phyloP scores from a whole-genome alignment of 495 filamentous ascomycete genomes.

The Lindgomyces ingoldianus region DNA sequence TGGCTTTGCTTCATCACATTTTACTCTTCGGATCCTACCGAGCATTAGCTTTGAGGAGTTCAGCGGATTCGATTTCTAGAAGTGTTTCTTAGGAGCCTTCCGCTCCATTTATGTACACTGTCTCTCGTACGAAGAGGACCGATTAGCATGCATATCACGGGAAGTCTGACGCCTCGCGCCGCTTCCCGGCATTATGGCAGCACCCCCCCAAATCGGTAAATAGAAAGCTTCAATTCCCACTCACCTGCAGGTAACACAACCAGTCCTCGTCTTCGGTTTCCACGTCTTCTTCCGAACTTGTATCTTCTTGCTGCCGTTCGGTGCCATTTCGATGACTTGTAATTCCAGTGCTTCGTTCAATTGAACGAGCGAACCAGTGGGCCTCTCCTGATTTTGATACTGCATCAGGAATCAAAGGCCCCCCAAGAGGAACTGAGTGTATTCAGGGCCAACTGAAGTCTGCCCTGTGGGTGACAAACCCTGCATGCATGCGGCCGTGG shows the following conservation, averaged over 20 bases:
- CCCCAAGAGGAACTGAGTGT: not conserved
- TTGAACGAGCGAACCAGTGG: conserved; percentile 33
- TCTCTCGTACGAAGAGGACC: not conserved
- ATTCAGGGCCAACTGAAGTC: no score
- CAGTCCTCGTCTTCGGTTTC: conserved; percentile 33
- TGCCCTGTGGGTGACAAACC: not conserved
- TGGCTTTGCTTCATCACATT: conserved; percentile 36
- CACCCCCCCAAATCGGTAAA: not conserved
- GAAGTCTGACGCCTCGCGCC: not conserved
- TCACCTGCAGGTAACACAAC: conserved; percentile 35
- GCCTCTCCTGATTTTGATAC: not conserved
- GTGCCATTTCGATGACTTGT: not conserved
- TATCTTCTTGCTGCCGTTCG: conserved; percentile 12
- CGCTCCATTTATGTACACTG: no score
- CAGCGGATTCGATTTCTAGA: no score
- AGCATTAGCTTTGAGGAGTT: not conserved
- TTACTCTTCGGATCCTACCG: conserved; percentile 33
- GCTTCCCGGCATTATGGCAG: not conserved
- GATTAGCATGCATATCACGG: not conserved
- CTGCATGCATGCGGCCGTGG: not conserved
- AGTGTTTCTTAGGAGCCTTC: no score
- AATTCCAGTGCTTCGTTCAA: not conserved
- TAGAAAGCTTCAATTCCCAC: not conserved
- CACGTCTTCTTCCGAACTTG: conserved; percentile 27
- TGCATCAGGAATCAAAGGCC: not conserved